Evolutionary conservation across 2,329 filamentous ascomycete species (phyloP).

Genomic region (Alternaria angustiovoidea): DNA sequence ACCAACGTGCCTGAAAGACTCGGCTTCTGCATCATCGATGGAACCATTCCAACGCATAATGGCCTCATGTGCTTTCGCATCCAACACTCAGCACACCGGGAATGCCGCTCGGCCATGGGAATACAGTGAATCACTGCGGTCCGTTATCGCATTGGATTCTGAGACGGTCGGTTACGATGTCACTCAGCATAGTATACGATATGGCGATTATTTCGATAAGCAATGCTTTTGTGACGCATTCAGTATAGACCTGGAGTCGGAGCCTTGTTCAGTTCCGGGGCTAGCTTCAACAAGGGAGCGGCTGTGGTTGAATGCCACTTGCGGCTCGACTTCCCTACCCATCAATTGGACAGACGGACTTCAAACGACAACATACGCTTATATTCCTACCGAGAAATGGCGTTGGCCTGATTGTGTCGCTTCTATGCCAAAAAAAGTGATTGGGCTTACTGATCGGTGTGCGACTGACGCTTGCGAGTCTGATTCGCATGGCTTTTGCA

Average conservation of each 20-base stretch:
- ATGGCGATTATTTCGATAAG: not conserved
- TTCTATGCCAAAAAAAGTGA: not conserved
- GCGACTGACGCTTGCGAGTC: not conserved
- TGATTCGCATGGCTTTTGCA: not conserved
- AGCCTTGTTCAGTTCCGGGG: not conserved
- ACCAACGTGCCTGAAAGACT: not conserved
- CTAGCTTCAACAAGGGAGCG: not conserved
- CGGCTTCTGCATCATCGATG: not conserved
- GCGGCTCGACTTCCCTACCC: not conserved
- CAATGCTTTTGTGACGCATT: not conserved
- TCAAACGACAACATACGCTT: not conserved
- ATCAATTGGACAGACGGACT: not conserved
- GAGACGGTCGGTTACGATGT: not conserved
- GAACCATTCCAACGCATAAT: not conserved
- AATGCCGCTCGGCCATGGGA: not conserved
- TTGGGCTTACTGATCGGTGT: not conserved
- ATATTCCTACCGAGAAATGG: not conserved
- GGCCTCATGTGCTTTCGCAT: not conserved
- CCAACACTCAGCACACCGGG: not conserved
- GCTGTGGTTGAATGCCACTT: not conserved
- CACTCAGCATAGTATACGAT: not conserved
- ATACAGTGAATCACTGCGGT: not conserved
- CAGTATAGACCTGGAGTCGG: not conserved
- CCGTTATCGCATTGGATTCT: not conserved
- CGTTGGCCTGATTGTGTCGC: not conserved